Evolutionary conservation across 2,329 filamentous ascomycete genomes (phyloP).

Genomic region (Ramichloridium luteum): DNA sequence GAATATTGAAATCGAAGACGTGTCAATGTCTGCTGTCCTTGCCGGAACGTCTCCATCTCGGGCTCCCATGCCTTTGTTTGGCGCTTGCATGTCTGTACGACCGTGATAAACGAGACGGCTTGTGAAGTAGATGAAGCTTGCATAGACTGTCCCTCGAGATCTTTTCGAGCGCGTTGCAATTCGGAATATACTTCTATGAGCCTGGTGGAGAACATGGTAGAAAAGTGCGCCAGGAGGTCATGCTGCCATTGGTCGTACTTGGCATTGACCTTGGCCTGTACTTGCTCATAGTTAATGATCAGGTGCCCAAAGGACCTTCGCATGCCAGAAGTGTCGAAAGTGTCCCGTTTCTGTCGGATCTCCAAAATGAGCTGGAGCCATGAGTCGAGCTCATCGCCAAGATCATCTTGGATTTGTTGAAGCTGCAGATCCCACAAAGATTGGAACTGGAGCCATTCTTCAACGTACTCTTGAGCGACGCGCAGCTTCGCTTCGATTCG

Average conservation of each 20-base stretch:
- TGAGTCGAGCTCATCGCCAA: constrained; percentile 80
- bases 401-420: constrained; percentile 82
- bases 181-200: constrained; percentile 90
- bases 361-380: constrained; percentile 97
- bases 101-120: constrained; percentile 95
- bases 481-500: constrained; percentile 72
- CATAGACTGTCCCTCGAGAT: constrained; percentile 82
- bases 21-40: constrained; percentile 83
- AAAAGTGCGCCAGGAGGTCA: constrained; percentile 90
- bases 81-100: constrained; percentile 89
- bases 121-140: constrained; percentile 93
- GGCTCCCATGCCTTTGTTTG: constrained; percentile 91
- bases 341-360: constrained; percentile 86
- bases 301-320: constrained; percentile 87
- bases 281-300: constrained; percentile 94
- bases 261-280: constrained; percentile 95
- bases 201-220: constrained; percentile 70
- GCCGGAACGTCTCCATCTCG: constrained; percentile 89
- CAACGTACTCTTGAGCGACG: constrained; percentile 73
- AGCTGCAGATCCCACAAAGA: constrained; percentile 96
- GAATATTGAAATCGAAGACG: constrained; percentile 91
- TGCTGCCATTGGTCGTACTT: constrained; percentile 99
- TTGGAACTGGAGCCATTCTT: constrained; percentile 98
- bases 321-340: constrained; percentile 94
- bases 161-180: constrained; percentile 77